These are phyloP conservation scores for Thozetella sp. DNA, from an alignment of 495 filamentous ascomycete genomes.

Conservation along the genomic window DNA sequence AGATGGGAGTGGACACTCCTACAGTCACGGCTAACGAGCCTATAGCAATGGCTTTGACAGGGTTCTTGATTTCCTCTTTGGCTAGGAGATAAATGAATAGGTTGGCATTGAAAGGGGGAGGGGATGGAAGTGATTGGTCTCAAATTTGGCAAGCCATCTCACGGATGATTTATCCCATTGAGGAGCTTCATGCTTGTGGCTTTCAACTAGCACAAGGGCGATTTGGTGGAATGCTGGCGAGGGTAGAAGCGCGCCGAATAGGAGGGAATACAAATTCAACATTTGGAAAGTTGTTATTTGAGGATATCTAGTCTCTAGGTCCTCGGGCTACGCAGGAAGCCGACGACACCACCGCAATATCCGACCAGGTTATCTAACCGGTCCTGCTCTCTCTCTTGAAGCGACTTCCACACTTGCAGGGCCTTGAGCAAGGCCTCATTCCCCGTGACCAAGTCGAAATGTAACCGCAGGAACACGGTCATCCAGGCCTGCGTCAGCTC, in stretches of 20 bases:
- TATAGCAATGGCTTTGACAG: constrained; percentile 25
- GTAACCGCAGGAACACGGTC: constrained; percentile 82
- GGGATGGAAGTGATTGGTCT: not conserved
- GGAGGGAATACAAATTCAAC: too few relatives aligned
- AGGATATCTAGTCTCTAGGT: constrained; percentile 28
- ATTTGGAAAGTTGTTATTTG: too few relatives aligned
- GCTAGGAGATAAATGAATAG: constrained; percentile 8
- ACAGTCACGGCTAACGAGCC: constrained; percentile 4
- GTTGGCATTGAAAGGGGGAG: not conserved
- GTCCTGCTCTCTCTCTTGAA: constrained; percentile 67
- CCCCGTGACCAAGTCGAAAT: constrained; percentile 54
- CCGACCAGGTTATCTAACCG: constrained; percentile 78
- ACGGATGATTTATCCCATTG: too few relatives aligned
- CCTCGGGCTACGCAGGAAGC: constrained; percentile 74
- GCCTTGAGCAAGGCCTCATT: constrained; percentile 43
- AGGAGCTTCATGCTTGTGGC: too few relatives aligned
- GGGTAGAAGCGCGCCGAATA: too few relatives aligned
- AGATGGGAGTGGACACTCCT: not conserved
- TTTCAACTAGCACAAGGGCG: too few relatives aligned
- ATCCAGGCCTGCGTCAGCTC: constrained; percentile 97
- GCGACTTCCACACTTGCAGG: constrained; percentile 64
- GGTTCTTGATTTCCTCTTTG: constrained; percentile 24
- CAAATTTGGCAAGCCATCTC: too few relatives aligned
- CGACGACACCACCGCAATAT: constrained; percentile 86
- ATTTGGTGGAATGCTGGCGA: too few relatives aligned